Base-by-base conservation (phyloP, 1,284 basidiomycete genomes). In the Phylloboletellus chloephorus region DNA sequence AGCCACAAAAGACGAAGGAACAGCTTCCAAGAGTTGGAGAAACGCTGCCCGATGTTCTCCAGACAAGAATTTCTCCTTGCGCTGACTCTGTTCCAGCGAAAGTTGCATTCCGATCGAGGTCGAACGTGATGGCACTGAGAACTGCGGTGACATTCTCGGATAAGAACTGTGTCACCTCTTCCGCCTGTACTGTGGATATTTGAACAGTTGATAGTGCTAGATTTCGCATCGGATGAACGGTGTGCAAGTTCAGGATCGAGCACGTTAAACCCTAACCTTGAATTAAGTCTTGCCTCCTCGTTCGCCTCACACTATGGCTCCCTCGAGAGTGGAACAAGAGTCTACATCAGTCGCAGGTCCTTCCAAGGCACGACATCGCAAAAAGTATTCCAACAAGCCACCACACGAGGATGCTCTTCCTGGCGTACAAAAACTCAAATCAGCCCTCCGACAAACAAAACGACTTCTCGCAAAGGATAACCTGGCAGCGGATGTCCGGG, bases 391-490 rank as follows among this genome's bases (percentile, higher is more conserved):
- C 13, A 41, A 55, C 36, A 36, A 61, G 41, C 33, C 44, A 43
- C 32, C 29, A 48, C 51, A 39, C 8, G 47, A 55, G 3, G 56
- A 59, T 31, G 31, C 45, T n/a, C 49, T 58, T 21, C 77, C 77
- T 8, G 84, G 84, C 13, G 72, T 85, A 4, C 82, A 85, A 49
- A 93, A 89, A 64, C 66, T 92, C 50, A 94, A 93, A 60, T 71
- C 85, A 12, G 67, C 79, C 23, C 65, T 94, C 41, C 69, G 90
- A 44, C 88, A 92, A 66, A 83, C 88, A 0, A 75, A 76, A 49
- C 67, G 90, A 39, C 65, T 94, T 36, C 69, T 94, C 17, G 81
- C 83, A 26, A 90, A 85, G 82, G 85, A 89, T 29, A 82, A 71
- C 20, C 66, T 94, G 5, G 83, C 82, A 17, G 84, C 90, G 7